Conservation (phyloP, 2,329 filamentous ascomycete species). For the Talaromyces sp. region DNA sequence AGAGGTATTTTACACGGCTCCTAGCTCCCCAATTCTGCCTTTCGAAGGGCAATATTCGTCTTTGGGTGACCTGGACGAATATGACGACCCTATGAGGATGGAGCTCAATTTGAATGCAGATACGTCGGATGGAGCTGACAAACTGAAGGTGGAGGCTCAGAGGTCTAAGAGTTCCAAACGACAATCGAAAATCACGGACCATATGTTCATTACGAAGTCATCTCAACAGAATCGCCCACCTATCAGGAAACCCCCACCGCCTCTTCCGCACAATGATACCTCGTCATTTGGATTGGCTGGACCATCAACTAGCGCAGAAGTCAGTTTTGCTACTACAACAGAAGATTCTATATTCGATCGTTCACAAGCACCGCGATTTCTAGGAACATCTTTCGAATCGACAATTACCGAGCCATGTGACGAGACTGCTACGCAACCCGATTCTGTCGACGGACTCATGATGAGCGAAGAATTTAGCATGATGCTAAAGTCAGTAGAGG, state of each 20-base stretch:
- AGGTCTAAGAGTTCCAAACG: slow-evolving; percentile 22
- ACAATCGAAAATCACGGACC: slow-evolving; percentile 23
- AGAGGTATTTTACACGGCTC: slow-evolving; percentile 32
- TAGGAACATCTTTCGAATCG: slow-evolving; percentile 32
- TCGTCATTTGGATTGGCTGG: neutral
- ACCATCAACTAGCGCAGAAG: slow-evolving; percentile 4
- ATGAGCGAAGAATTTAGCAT: slow-evolving; percentile 25
- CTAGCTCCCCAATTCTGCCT: slow-evolving; percentile 25
- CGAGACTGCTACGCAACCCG: slow-evolving; percentile 25
- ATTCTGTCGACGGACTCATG: slow-evolving; percentile 29
- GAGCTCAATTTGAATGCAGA: slow-evolving; percentile 15
- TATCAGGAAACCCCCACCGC: neutral
- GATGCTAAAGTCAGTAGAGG: slow-evolving; percentile 16
- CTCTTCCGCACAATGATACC: neutral
- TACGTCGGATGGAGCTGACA: slow-evolving; percentile 22
- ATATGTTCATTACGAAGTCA: slow-evolving; percentile 23
- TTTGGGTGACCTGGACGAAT: slow-evolving; percentile 22
- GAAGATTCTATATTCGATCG: slow-evolving; percentile 23
- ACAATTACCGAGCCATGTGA: slow-evolving; percentile 29
- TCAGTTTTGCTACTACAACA: slow-evolving; percentile 30
- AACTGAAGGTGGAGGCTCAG: slow-evolving; percentile 21
- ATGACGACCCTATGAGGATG: slow-evolving; percentile 25
- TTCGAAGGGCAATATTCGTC: slow-evolving; percentile 19
- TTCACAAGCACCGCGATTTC: neutral
- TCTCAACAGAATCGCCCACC: neutral